These are phyloP conservation scores for Rutstroemia sp. DNA, from an alignment of 2,329 filamentous ascomycete genomes.

Conservation along the genomic window DNA sequence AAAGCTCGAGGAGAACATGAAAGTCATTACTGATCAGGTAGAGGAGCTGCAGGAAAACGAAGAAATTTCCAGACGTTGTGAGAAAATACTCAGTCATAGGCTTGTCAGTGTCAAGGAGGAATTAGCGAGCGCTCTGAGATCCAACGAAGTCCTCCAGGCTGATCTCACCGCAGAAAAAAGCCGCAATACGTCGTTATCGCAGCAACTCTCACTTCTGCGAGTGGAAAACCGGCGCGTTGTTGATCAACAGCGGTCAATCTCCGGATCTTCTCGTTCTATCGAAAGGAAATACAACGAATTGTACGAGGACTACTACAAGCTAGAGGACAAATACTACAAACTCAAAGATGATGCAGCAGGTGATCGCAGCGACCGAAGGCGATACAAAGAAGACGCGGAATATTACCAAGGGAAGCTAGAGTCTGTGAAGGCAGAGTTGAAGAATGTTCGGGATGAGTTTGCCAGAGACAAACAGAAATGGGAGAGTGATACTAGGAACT, in stretches of 20 bases:
- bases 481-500: too few species aligned
- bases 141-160: too few species aligned
- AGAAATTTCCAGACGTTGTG: too few species aligned
- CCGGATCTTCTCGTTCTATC: too few species aligned
- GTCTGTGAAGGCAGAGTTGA: not conserved
- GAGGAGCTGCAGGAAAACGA: not conserved
- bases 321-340: not conserved
- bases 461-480: not conserved
- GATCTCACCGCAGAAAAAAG: too few species aligned
- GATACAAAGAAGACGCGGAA: not conserved
- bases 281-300: not conserved
- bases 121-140: too few species aligned
- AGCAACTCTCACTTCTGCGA: too few species aligned
- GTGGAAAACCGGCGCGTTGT: too few species aligned
- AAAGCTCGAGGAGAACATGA: not conserved
- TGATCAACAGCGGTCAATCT: not conserved
- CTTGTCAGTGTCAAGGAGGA: too few species aligned
- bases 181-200: too few species aligned
- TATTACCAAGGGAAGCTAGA: not conserved
- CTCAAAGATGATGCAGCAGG: not conserved
- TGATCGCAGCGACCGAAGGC: not conserved
- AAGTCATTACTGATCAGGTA: not conserved
- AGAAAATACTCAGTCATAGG: too few species aligned
- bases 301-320: not conserved
- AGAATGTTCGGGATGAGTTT: not conserved